Evolutionary conservation across 768 basidiomycete genomes (phyloP).

Genomic region (Rhodotorula kratochvilovae): DNA sequence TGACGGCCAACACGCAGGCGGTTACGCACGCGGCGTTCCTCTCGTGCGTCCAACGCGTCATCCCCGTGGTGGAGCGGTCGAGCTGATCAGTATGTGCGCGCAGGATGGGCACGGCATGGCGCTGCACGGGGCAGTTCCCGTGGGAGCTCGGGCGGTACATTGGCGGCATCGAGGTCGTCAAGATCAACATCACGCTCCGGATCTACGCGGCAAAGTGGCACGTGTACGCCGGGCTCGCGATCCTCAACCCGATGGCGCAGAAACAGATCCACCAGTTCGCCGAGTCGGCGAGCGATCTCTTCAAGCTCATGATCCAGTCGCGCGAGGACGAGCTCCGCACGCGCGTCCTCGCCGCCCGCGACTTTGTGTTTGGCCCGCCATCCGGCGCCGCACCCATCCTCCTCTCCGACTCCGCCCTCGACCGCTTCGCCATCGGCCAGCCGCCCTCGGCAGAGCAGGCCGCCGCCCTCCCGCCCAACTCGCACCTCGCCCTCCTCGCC

Average conservation of each 20-base stretch:
- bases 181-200: slow-evolving; percentile 91
- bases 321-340: slow-evolving; percentile 58
- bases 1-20: slow-evolving; percentile 97
- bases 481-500: slow-evolving; percentile 85
- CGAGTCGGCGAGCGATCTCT: slow-evolving; percentile 75
- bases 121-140: slow-evolving; percentile 67
- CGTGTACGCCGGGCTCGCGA: slow-evolving; percentile 97
- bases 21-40: slow-evolving; percentile 97
- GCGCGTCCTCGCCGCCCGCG: slow-evolving; percentile 68
- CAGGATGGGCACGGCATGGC: slow-evolving; percentile 99
- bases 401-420: slow-evolving; percentile 75
- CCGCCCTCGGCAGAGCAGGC: slow-evolving; percentile 28
- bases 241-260: slow-evolving; percentile 85
- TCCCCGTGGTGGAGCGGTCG: background rate
- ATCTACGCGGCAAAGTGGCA: slow-evolving; percentile 99
- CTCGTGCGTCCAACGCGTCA: slow-evolving; percentile 55
- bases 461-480: slow-evolving; percentile 59
- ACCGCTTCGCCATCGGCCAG: slow-evolving; percentile 77
- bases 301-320: slow-evolving; percentile 84
- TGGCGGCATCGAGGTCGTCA: slow-evolving; percentile 94
- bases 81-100: background rate
- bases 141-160: slow-evolving; percentile 93
- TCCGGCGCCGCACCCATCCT: slow-evolving; percentile 59
- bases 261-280: slow-evolving; percentile 89
- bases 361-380: slow-evolving; percentile 63